Evolutionary conservation across 306 rosid species (phyloP), one percentile per base, ranked within the genome.

Genomic region (Boehmeria nivea): DNA sequence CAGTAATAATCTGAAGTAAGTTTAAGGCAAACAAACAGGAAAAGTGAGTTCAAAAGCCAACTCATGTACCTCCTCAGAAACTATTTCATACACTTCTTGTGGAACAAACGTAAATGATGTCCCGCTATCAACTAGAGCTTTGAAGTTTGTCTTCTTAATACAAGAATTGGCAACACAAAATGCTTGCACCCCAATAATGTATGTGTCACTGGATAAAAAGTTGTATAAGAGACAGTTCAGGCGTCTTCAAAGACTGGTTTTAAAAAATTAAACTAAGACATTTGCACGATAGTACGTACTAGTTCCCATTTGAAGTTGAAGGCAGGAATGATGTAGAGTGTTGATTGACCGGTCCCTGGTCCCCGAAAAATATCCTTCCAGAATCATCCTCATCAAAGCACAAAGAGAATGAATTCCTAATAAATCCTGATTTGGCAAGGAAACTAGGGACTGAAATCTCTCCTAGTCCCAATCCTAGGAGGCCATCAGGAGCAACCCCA

Each of bases 401-500:
- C 60, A 91, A 40, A 2, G 98, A 91, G 77, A 91, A 91, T 27
- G 94, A 84, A 73, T 91, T 76, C 28, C 8, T 75, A n/a, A 76
- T 70, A 44, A 82, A 50, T 76, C 91, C 98, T 42, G 88, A 77
- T 78, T 80, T 87, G 27, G 95, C 79, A 68, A 91, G 88, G 60
- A 79, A 53, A 71, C 85, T 87, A 19, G 88, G 98, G 78, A 91
- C 82, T 24, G 98, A 82, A 76, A 76, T 76, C 50, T 82, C 78
- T 65, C 95, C 98, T 24, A 79, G 82, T 58, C 98, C 98, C 71
- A 91, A 72, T 61, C 98, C 98, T 66, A 91, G 21, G 61, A 91
- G 73, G 64, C 98, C 98, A 80, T 91, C 94, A 3, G 98, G 98
- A 54, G 98, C 98, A 37, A 82, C 70, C 37, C 98, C 95, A 61